Conservation (phyloP, 148 eudicot species). For the Polygonum aviculare region DNA sequence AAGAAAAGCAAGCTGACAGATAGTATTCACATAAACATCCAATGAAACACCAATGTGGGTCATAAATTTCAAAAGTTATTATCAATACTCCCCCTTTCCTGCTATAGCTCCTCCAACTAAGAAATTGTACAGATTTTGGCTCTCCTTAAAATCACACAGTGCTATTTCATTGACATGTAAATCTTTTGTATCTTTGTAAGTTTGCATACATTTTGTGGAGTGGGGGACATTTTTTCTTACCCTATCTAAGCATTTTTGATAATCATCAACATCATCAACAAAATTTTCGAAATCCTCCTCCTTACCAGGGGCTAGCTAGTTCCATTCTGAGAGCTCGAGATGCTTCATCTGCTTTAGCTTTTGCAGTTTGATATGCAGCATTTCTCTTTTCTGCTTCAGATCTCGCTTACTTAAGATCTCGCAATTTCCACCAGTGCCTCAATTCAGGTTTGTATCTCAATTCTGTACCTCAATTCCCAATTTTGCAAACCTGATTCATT, state of each 20-base stretch:
- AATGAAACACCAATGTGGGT: neutral
- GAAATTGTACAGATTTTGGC: neutral
- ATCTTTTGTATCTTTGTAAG: no score
- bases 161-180: no score
- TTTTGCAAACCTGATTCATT: no score
- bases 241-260: conserved; percentile 68
- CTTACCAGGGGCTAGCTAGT: conserved; percentile 20
- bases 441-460: no score
- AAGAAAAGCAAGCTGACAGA: neutral
- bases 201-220: no score
- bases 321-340: conserved; percentile 66
- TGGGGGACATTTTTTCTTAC: conserved; percentile 79
- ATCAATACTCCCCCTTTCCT: no score
- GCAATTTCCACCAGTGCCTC: no score
- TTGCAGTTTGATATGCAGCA: conserved; percentile 65
- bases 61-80: no score
- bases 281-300: conserved; percentile 46
- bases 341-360: conserved; percentile 84
- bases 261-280: conserved; percentile 87
- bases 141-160: neutral
- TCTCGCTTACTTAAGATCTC: conserved; percentile 69
- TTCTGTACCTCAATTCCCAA: no score
- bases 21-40: neutral
- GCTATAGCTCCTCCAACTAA: neutral
- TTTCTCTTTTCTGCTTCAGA: conserved; percentile 69